Percentiles rank a stretch among this genome's conserved stretches.
phyloP scores from a whole-genome alignment of 371 early-diverging fungal genomes.

The Actinomucor elegans region DNA sequence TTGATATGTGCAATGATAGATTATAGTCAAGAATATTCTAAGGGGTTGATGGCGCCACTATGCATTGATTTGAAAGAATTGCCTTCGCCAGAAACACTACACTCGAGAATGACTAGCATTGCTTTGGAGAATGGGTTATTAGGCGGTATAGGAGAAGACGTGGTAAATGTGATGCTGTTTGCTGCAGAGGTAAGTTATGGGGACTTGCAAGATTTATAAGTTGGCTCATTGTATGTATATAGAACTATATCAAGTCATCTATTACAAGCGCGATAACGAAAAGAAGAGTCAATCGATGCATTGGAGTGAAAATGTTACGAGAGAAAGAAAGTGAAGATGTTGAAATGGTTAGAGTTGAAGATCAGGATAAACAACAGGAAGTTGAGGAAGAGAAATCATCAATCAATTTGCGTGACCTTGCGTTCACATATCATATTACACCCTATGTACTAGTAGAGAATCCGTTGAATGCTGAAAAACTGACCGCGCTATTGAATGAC shows the following conservation, averaged over 20 bases:
- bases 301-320: slow-evolving; percentile 50
- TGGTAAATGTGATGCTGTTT: slow-evolving; percentile 68
- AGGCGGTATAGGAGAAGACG: slow-evolving; percentile 67
- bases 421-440: slow-evolving; percentile 66
- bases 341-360: too few species aligned
- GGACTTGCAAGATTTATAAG: too few species aligned
- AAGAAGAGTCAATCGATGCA: slow-evolving; percentile 64
- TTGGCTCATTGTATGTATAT: neutral
- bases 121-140: slow-evolving; percentile 72
- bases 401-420: slow-evolving; percentile 51
- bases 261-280: slow-evolving; percentile 72
- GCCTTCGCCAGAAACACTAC: slow-evolving; percentile 67
- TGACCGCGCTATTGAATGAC: slow-evolving; percentile 58
- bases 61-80: slow-evolving; percentile 72
- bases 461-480: slow-evolving; percentile 66
- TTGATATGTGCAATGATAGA: slow-evolving; percentile 16
- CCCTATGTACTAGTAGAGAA: slow-evolving; percentile 72
- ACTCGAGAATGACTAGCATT: slow-evolving; percentile 71
- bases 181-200: slow-evolving; percentile 62
- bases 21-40: slow-evolving; percentile 64
- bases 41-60: slow-evolving; percentile 68
- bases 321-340: too few species aligned
- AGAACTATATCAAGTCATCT: slow-evolving; percentile 73
- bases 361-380: slow-evolving; percentile 8
- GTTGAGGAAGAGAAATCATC: slow-evolving; percentile 18